Conservation (phyloP, 371 early-diverging fungal species). For the Funneliformis caledonium region DNA sequence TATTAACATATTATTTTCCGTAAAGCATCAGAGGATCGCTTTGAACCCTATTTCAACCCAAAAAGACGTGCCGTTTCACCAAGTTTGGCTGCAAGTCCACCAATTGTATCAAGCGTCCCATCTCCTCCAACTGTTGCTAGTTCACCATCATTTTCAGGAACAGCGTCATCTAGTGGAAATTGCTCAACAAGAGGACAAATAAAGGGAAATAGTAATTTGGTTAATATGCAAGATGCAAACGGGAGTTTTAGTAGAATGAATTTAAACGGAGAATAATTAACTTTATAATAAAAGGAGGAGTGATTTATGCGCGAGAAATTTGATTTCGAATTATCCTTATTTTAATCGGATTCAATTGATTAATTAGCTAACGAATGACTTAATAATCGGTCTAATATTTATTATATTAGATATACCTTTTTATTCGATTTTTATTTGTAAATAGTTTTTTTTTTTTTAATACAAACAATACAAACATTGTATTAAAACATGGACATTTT, state of each 20-base stretch:
- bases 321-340: too few species aligned
- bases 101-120: constrained; percentile 20
- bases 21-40: constrained; percentile 39
- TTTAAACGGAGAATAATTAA: constrained; percentile 24
- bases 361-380: too few species aligned
- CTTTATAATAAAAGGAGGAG: too few species aligned
- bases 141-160: constrained; percentile 22
- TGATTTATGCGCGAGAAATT: too few species aligned
- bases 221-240: constrained; percentile 37
- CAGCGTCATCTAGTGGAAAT: background rate
- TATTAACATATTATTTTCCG: background rate
- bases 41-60: constrained; percentile 39
- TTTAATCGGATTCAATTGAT: too few species aligned
- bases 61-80: constrained; percentile 39
- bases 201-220: constrained; percentile 14
- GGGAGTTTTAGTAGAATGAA: constrained; percentile 38
- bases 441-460: too few species aligned
- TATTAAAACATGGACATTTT: too few species aligned
- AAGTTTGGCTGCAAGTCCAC: constrained; percentile 35
- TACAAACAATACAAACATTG: too few species aligned
- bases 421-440: too few species aligned
- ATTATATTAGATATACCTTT: too few species aligned
- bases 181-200: constrained; percentile 19
- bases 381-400: too few species aligned
- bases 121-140: constrained; percentile 18